Evolutionary conservation across 1,139 yeast genomes (phyloP), one percentile per base, ranked within the genome.

Genomic region (Taiozyma sp.): DNA sequence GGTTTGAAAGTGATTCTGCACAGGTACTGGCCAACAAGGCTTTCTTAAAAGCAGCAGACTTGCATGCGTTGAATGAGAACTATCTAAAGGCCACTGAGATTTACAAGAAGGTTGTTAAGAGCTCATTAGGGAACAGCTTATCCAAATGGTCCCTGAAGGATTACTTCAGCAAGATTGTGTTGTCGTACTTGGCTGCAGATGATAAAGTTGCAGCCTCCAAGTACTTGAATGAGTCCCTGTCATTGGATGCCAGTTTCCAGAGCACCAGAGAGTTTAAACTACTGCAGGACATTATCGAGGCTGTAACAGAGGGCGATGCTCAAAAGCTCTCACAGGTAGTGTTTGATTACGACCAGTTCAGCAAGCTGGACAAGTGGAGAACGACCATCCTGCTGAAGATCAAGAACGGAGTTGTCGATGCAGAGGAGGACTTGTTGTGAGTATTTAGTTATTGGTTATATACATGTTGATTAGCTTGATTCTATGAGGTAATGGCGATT

Each of bases 91-190:
- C 98, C 1, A 79, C 88, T 45, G 85, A 81, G 51, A 76, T 82
- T 50, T 91, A 85, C 66, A 95, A 88, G 63, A 76, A 77, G 50
- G 81, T 91, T 42, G 93, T 91, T 44, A 81, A 84, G 67, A 86
- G 81, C 60, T 81, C 88, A 65, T 68, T 88, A 53, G 86, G 85
- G 56, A 89, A 86, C 68, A 80, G 80, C 56, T 74, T 90, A 58
- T 81, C 95, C 48, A 86, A 83, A 69, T 93, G 97, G 97, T 85
- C 90, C 54, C 75, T 93, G 63, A 93, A 95, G 69, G 99, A 93
- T 55, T 89, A 91, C 67, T 90, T 88, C 63, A 74, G 89, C 63
- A 90, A 90, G 72, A 83, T 88, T 46, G 82, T 89, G 34, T 74
- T 93, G 53, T 88, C 97, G 65, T 80, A 85, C 52, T 75, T 93